Evolutionary conservation across 495 filamentous ascomycete genomes (phyloP).

Genomic region (Pyronema domesticum): DNA sequence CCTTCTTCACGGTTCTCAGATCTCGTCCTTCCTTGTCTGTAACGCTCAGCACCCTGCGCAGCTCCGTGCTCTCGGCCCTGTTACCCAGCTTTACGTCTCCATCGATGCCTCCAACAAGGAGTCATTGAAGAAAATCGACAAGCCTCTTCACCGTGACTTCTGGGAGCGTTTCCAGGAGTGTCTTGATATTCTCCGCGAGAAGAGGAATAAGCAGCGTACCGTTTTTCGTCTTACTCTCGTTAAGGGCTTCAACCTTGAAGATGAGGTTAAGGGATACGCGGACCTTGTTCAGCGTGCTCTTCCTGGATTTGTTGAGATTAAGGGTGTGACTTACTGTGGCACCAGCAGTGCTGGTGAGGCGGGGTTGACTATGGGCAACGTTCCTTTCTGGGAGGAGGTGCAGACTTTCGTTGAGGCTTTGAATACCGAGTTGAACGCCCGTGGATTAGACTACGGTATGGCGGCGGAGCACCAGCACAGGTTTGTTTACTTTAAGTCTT

Average conservation of each 20-base stretch:
- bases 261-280: slow-evolving; percentile 80
- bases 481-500: slow-evolving; percentile 11
- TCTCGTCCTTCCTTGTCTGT: slow-evolving; percentile 89
- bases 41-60: slow-evolving; percentile 96
- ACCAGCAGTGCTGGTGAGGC: slow-evolving; percentile 63
- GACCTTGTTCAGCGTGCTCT: slow-evolving; percentile 67
- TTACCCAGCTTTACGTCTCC: slow-evolving; percentile 88
- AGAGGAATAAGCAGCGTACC: slow-evolving; percentile 69
- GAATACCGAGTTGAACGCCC: slow-evolving; percentile 41
- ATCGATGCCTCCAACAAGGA: slow-evolving; percentile 91
- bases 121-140: slow-evolving; percentile 66
- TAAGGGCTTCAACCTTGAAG: slow-evolving; percentile 94
- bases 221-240: slow-evolving; percentile 92
- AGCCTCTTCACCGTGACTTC: slow-evolving; percentile 86
- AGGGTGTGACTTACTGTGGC: slow-evolving; percentile 90
- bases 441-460: slow-evolving; percentile 69
- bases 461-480: slow-evolving; percentile 79
- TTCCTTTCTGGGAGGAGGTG: slow-evolving; percentile 86
- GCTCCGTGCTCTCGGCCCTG: slow-evolving; percentile 56
- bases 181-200: slow-evolving; percentile 71
- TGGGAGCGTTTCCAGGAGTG: slow-evolving; percentile 89
- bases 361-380: slow-evolving; percentile 85
- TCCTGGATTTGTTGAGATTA: slow-evolving; percentile 83
- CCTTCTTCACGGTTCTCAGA: slow-evolving; percentile 65
- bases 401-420: slow-evolving; percentile 59